Base-by-base conservation (phyloP, 257 asterid species). In the Nicotiana otophora region DNA sequence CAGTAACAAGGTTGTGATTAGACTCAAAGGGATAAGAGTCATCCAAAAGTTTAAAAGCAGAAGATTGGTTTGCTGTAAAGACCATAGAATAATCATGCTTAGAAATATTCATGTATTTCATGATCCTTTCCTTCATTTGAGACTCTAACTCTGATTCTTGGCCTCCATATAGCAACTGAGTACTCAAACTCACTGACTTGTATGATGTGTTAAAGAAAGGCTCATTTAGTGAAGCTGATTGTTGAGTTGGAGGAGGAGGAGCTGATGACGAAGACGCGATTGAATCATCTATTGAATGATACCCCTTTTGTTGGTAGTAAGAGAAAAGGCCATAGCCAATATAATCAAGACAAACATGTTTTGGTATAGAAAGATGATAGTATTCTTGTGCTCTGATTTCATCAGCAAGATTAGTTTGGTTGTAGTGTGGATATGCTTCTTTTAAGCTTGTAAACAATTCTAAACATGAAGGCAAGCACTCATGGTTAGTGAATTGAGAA, bases 271-370 rank as follows among this genome's bases (percentile, higher is more conserved):
- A 65, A 12, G 95, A 86, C n/a, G 91, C 84, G 34, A 82, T 81
- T 28, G 85, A 74, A 61, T 79, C 86, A 11, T 85, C 58, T 3
- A 34, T 36, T n/a, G 83, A 78, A 72, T 36, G 80, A 46, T 7
- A 5, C 2, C 39, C 30, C 28, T 87, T 87, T 28, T 75, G 84
- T 77, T 95, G 98, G 23, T 92, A 84, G 83, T 85, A 86, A 2
- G 99, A 95, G 82, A 91, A 93, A 10, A 95, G 95, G 19, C 97
- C 98, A 61, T 90, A 92, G 80, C 99, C 99, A 30, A 86, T 78
- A 84, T 95, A 93, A 81, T 95, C 99, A 46, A 95, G 95, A 76
- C 90, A 92, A 19, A 91, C 95, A 36, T 65, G 93, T 33, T 85
- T 85, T 0, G 89, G 84, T 20, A 65, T 48, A 16, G 86, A 67